Percentiles rank a stretch among this genome's conserved stretches.
Conservation (phyloP, 2,329 filamentous ascomycete genomes). For the Aspergillus luchuensis region DNA sequence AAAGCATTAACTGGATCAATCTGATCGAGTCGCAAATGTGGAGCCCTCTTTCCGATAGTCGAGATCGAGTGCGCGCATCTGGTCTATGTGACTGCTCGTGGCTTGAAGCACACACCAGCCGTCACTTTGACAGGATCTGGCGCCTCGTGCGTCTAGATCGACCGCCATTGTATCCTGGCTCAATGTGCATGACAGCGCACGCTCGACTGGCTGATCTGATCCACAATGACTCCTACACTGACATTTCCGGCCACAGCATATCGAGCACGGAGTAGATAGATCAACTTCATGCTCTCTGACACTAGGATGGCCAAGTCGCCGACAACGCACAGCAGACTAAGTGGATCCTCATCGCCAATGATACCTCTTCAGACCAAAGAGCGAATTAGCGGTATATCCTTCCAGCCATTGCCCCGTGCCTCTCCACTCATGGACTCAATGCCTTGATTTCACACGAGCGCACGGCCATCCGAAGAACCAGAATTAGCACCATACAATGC, state of each 20-base stretch:
- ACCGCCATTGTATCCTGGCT: not conserved
- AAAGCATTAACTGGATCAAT: not conserved
- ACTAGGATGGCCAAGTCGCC: not conserved
- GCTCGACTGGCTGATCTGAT: not conserved
- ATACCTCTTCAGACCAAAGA: not conserved
- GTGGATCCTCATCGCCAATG: conserved; percentile 5
- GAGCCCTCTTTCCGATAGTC: not conserved
- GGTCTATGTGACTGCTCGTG: not conserved
- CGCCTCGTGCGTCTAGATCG: not conserved
- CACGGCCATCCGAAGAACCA: not conserved
- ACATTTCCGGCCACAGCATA: not conserved
- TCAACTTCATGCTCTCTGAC: not conserved
- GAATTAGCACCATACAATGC: not conserved
- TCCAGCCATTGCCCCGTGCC: conserved; percentile 1
- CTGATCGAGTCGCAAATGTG: not conserved
- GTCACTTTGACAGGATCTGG: not conserved
- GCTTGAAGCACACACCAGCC: not conserved
- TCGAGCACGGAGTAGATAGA: not conserved
- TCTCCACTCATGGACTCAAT: conserved; percentile 2
- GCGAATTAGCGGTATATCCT: not conserved
- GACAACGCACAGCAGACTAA: not conserved
- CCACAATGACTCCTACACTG: not conserved
- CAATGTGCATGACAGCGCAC: not conserved
- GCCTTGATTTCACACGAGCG: conserved; percentile 5
- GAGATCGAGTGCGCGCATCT: not conserved